Base-by-base conservation (phyloP, 768 basidiomycete species). In the Sistotremastrum suecicum region DNA sequence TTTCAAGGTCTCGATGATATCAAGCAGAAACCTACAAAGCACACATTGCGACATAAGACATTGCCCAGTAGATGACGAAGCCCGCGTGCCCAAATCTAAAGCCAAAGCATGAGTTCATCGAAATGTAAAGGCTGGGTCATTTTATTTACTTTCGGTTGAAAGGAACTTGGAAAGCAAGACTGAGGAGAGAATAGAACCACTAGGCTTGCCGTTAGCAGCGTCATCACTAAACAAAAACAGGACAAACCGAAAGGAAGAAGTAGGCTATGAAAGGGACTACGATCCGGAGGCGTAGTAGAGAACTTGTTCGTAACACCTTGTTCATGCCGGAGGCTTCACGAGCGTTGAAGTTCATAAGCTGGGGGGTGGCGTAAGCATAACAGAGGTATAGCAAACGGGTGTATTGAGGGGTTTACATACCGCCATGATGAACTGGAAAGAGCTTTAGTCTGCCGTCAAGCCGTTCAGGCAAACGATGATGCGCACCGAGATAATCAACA, bases 41-140 rank as follows among this genome's bases (percentile, higher is more conserved):
- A 5, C 68, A 56, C 78, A 80, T 81, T 36, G 66, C 71, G 35
- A 64, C 37, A 64, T 68, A 80, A 47, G 71, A 73, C 49, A 78
- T 60, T 75, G 78, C 77, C 80, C 80, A 82, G 54, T 75, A 80
- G 30, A 80, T 61, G 34, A 80, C 49, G 51, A 81, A 77, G 0
- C 80, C 80, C 0, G 59, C 59, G 37, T 58, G 58, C 11, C 72
- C 72, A 42, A 69, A 76, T 46, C 71, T 57, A 67, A 42, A 12
- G 33, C 9, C 5, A 43, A 42, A 31, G 6, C 40, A 11, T 30
- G 3, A 33, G 5, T 29, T 9, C 8, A 33, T 35, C 11, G 34
- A 31, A 5, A 7, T 29, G 32, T 37, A 34, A 34, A 42, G 36
- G 9, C 7, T 20, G 1, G 20, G 20, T 20, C 20, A 20, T 20